A percentile compares a stretch with the other conserved stretches of the same genome.
Conservation (phyloP, 2,329 filamentous ascomycete species). For the Cladosporium sp. region DNA sequence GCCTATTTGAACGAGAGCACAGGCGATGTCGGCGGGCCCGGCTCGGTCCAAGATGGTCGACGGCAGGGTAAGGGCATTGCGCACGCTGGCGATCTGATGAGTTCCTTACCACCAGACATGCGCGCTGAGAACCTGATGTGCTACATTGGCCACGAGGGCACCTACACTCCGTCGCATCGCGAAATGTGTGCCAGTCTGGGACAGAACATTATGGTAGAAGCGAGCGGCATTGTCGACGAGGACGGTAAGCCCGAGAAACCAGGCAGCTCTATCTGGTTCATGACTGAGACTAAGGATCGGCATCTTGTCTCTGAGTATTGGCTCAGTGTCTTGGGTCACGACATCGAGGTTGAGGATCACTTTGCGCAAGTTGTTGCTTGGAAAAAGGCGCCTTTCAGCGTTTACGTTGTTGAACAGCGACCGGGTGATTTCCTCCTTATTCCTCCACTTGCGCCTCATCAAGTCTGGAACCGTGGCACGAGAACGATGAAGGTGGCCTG, state of each 20-base stretch:
- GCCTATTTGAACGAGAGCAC: conserved; percentile 89
- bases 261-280: conserved; percentile 96
- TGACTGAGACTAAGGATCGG: conserved; percentile 94
- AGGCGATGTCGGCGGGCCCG: conserved; percentile 56
- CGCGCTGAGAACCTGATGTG: conserved; percentile 97
- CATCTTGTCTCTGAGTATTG: conserved; percentile 92
- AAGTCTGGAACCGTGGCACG: conserved; percentile 97
- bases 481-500: conserved; percentile 96
- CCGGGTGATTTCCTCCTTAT: conserved; percentile 91
- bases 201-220: conserved; percentile 98
- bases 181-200: conserved; percentile 97
- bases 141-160: conserved; percentile 96
- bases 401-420: conserved; percentile 88
- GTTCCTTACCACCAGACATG: conserved; percentile 81
- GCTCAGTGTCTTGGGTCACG: conserved; percentile 86
- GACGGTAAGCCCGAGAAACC: conserved; percentile 70
- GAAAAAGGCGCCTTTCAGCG: conserved; percentile 90
- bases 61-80: conserved; percentile 61
- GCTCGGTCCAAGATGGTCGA: conserved; percentile 53
- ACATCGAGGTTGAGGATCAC: conserved; percentile 95
- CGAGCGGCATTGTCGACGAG: conserved; percentile 64
- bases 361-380: conserved; percentile 95
- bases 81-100: conserved; percentile 89
- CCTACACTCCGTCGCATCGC: conserved; percentile 89
- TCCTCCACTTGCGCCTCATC: conserved; percentile 88